Evolutionary conservation across 306 rosid genomes (phyloP).

Genomic region (Ammopiptanthus mongolicus): DNA sequence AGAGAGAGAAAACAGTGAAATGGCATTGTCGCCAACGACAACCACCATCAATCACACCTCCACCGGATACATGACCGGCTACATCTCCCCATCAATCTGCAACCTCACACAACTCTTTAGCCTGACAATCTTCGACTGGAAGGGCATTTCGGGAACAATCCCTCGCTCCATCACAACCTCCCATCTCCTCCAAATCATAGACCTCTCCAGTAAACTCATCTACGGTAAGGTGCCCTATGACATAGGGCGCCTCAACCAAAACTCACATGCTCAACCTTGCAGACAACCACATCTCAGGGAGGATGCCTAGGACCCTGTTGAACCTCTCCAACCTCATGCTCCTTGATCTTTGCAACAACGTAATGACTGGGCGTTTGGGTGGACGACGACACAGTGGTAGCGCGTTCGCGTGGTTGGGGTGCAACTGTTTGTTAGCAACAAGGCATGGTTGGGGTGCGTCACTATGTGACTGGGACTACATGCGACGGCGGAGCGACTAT

Average conservation of each 20-base stretch:
- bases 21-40: slow-evolving; percentile 53
- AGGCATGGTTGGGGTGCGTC: no score
- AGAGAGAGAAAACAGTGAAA: no score
- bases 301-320: slow-evolving; percentile 44
- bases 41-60: slow-evolving; percentile 34
- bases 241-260: slow-evolving; percentile 54
- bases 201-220: slow-evolving; percentile 70
- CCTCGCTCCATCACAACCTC: slow-evolving; percentile 53
- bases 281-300: slow-evolving; percentile 63
- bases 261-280: slow-evolving; percentile 68
- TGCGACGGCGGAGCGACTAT: no score
- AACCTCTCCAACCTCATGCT: slow-evolving; percentile 48
- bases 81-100: slow-evolving; percentile 64
- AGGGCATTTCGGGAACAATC: slow-evolving; percentile 69
- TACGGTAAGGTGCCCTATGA: slow-evolving; percentile 48
- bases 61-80: slow-evolving; percentile 59
- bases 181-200: slow-evolving; percentile 50
- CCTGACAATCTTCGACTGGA: slow-evolving; percentile 72
- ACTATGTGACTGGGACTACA: no score
- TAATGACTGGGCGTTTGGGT: no score
- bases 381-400: no score
- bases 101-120: slow-evolving; percentile 58
- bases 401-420: no score
- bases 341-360: slow-evolving; percentile 79
- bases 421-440: no score